Conservation (phyloP, 208 protist genomes). For the Leishmania amazonensis region DNA sequence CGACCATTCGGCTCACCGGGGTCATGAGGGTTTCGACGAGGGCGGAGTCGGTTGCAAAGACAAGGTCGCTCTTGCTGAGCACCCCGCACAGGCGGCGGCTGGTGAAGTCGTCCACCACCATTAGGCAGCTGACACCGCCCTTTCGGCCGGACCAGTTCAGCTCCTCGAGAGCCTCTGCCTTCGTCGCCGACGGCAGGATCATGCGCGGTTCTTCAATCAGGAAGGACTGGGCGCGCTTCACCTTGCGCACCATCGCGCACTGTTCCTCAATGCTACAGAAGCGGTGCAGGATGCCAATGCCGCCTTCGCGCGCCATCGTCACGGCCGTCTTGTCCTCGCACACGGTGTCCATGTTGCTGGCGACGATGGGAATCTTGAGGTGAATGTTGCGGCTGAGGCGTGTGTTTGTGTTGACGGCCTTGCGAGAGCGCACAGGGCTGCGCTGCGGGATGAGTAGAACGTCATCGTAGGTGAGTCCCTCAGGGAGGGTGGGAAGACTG, state of each 20-base stretch:
- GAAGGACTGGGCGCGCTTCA: conserved; percentile 92
- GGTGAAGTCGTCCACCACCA: conserved; percentile 67
- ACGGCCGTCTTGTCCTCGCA: conserved; percentile 90
- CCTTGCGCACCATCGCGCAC: conserved; percentile 85
- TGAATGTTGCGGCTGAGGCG: conserved; percentile 74
- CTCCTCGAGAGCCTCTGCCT: conserved; percentile 52
- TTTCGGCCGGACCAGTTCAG: conserved; percentile 80
- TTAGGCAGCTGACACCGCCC: conserved; percentile 76
- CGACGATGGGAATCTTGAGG: conserved; percentile 84
- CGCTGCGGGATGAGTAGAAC: conserved; percentile 88
- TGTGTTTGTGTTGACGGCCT: conserved; percentile 63
- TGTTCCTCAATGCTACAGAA: conserved; percentile 90
- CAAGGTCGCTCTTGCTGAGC: conserved; percentile 66
- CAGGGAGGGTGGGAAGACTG: conserved; percentile 39
- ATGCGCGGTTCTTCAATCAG: conserved; percentile 87
- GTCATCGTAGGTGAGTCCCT: conserved; percentile 89
- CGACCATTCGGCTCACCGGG: conserved; percentile 52
- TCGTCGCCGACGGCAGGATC: conserved; percentile 65
- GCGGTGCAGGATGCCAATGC: conserved; percentile 91
- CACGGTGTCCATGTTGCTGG: conserved; percentile 94
- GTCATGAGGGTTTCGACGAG: conserved; percentile 70
- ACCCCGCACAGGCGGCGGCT: conserved; percentile 65
- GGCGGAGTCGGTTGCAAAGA: conserved; percentile 54
- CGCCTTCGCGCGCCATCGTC: conserved; percentile 86
- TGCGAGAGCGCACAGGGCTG: conserved; percentile 72